Base-by-base conservation (phyloP, 1,139 yeast species). In the Oligophagozyma castellii region DNA sequence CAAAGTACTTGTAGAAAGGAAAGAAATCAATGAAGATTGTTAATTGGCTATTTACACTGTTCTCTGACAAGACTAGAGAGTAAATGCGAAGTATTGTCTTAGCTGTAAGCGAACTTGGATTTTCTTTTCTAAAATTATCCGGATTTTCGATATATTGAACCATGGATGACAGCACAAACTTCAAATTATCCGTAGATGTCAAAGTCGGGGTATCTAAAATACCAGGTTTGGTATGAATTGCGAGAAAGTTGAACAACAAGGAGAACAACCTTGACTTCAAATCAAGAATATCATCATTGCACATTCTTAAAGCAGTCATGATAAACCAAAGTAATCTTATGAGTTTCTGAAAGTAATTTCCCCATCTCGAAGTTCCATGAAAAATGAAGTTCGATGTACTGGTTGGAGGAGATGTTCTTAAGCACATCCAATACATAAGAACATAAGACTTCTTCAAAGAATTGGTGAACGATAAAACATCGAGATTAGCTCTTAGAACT, bases 321-420 rank as follows among this genome's bases (percentile, higher is more conserved):
- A 48, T 32, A 27, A 42, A 50, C 8, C 38, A 25, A 4, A 42
- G 33, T 24, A 47, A 34, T 27, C 56, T 33, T 11, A 46, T 35
- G 2, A 43, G 24, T 27, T 42, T 42, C 28, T 46, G 51, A 19
- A 45, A 45, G 16, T 32, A 29, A 7, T 41, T 32, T 26, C 41
- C 40, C 50, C 51, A 48, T n/a, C 26, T 32, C 23, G 35, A 39
- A 4, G 36, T 19, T 2, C 39, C 44, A 16, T n/a, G n/a, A n/a
- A n/a, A n/a, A n/a, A n/a, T n/a, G n/a, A n/a, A n/a, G n/a, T n/a
- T n/a, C n/a, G n/a, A n/a, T n/a, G n/a, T n/a, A n/a, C n/a, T n/a
- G 20, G 7, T 18, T 7, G 8, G 8, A 18, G 10, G 10, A 7
- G 8, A 18, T 18, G 7, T 18, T 7, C 20, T 30, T 12, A 40